These are phyloP conservation scores for Coprinopsis strossmayeri DNA, from an alignment of 768 basidiomycete genomes.

Conservation along the genomic window DNA sequence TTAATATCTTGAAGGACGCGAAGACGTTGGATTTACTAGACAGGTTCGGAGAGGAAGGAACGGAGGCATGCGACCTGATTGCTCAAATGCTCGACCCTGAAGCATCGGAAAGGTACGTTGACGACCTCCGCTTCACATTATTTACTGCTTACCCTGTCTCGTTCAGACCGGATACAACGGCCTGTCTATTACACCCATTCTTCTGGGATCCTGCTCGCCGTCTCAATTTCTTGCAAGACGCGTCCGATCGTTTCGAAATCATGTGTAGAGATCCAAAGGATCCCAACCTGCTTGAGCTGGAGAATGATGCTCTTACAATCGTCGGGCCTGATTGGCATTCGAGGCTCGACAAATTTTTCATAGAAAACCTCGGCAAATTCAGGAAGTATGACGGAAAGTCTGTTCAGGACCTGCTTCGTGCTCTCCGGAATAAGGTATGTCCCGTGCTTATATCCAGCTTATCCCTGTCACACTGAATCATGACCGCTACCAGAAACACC, in stretches of 20 bases:
- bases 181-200: constrained; percentile 89
- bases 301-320: constrained; percentile 59
- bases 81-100: constrained; percentile 71
- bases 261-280: constrained; percentile 93
- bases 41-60: constrained; percentile 86
- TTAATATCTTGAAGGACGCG: constrained; percentile 82
- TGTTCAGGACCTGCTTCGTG: constrained; percentile 88
- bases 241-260: constrained; percentile 95
- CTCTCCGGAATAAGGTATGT: constrained; percentile 89
- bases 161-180: constrained; percentile 76
- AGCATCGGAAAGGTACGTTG: constrained; percentile 61
- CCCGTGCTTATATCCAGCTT: not conserved
- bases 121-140: not conserved
- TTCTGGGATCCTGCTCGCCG: constrained; percentile 91
- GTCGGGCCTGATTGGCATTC: constrained; percentile 90
- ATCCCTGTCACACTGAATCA: not conserved
- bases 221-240: constrained; percentile 92
- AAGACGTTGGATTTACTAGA: constrained; percentile 69
- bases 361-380: constrained; percentile 95
- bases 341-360: constrained; percentile 80
- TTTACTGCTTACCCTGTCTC: constrained; percentile 1
- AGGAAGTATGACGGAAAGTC: constrained; percentile 91
- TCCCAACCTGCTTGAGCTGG: constrained; percentile 64
- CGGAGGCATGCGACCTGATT: constrained; percentile 85
- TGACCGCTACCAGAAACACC: constrained; percentile 67